Base-by-base conservation (phyloP, 148 eudicot genomes). In the Spergularia bocconei region DNA sequence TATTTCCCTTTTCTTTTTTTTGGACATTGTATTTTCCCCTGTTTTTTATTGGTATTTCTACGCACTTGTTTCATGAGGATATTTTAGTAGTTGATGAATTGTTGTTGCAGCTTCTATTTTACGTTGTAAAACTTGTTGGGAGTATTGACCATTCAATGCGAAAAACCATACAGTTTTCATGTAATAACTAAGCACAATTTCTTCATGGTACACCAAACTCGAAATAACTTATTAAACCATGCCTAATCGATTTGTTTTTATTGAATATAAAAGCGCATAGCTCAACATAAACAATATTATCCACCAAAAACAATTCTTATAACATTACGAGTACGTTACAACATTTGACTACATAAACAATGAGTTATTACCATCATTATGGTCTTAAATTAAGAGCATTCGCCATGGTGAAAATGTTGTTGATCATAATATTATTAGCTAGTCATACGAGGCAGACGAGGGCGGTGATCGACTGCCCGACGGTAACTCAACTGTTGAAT, bases 401-500 rank as follows among this genome's bases (percentile, higher is more conserved):
- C 13, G 33, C 13, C 20, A 25, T 59, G 20, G 17, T 66, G 56
- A 12, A 41, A 17, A 38, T 52, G 11, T 13, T 76, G 23, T 12
- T 74, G 29, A 12, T 85, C 74, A 36, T 73, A 62, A 15, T 14
- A 48, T 15, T 14, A 48, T 15, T 14, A 48, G 15, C 50, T 56
- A 21, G 79, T 56, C 59, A 63, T 54, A 63, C 13, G 68, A 72
- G 66, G 78, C 55, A 4, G 11, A 52, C 17, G 44, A 56, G 41
- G 21, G 74, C 72, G 1, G 74, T 72, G 17, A 77, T 79, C 11
- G 97, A 91, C 56, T 94, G 98, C 80, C 75, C 82, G 52, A 86
- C 89, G 0, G 93, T 91, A 79, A 87, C 86, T 4, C 84, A 82
- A 23, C 84, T 88, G 20, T 65, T 94, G 62, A 87, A 92, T 7